These are phyloP conservation scores for Fusarium concolor DNA, from an alignment of 2,329 filamentous ascomycete genomes.

Conservation along the genomic window DNA sequence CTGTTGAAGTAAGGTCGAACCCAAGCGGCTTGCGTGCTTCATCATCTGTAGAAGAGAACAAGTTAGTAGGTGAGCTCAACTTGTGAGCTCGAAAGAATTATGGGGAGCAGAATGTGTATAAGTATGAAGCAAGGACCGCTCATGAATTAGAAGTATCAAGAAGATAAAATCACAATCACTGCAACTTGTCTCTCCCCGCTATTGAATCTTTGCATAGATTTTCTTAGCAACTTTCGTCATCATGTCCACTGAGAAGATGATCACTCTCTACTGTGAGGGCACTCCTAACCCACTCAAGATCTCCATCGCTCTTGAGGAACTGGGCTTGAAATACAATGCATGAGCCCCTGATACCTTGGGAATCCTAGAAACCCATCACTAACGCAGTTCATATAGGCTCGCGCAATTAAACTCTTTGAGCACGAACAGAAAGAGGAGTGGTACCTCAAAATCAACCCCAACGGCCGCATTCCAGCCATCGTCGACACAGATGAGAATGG, in stretches of 20 bases:
- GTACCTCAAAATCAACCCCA: slow-evolving; percentile 92
- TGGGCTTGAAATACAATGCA: slow-evolving; percentile 81
- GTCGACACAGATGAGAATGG: slow-evolving; percentile 83
- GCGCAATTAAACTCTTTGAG: slow-evolving; percentile 74
- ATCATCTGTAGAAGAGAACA: not conserved
- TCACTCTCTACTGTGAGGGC: slow-evolving; percentile 82
- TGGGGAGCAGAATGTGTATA: not conserved
- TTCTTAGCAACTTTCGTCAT: not conserved
- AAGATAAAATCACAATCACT: not conserved
- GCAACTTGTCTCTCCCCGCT: not conserved
- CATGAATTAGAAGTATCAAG: not conserved
- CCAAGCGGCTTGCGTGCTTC: not conserved
- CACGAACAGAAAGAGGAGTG: slow-evolving; percentile 83
- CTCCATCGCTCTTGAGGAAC: slow-evolving; percentile 85
- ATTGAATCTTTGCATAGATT: not conserved
- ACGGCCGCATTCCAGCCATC: slow-evolving; percentile 88
- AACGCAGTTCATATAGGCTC: slow-evolving; percentile 50
- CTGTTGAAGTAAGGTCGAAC: not conserved
- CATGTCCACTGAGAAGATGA: slow-evolving; percentile 54
- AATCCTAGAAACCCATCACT: not conserved
- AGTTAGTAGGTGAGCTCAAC: not conserved
- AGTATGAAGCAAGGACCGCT: slow-evolving; percentile 5
- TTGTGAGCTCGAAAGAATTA: not conserved
- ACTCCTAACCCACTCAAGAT: slow-evolving; percentile 93
- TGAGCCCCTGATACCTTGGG: no score